These are phyloP conservation scores for Myrmaecium sp. DNA, from an alignment of 2,329 filamentous ascomycete genomes.

Conservation along the genomic window DNA sequence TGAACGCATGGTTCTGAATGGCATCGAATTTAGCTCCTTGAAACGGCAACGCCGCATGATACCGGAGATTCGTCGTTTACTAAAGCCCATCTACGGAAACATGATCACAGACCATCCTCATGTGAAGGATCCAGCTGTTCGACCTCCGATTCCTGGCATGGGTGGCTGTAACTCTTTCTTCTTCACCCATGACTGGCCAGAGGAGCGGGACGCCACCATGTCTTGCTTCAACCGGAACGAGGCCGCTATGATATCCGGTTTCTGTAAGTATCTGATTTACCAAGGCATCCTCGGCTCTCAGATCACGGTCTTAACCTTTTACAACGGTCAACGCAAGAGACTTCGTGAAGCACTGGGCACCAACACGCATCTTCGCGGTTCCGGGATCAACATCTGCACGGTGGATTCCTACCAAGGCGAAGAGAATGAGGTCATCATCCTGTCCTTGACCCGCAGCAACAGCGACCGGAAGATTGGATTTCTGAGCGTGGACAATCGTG, in stretches of 20 bases:
- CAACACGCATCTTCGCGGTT: conserved; percentile 21
- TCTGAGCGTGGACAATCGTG: conserved; percentile 45
- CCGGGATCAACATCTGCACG: conserved; percentile 48
- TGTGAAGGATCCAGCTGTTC: conserved; percentile 29
- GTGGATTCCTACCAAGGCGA: conserved; percentile 87
- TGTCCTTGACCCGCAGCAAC: conserved; percentile 67
- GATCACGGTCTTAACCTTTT: conserved; percentile 76
- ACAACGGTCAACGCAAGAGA: conserved; percentile 62
- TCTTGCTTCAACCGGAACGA: conserved; percentile 57
- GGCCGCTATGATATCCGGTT: conserved; percentile 56
- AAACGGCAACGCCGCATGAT: conserved; percentile 56
- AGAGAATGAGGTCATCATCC: conserved; percentile 67
- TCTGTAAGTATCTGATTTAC: conserved; percentile 53
- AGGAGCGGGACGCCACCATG: conserved; percentile 43
- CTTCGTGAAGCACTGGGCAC: conserved; percentile 35
- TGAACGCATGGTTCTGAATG: conserved; percentile 54
- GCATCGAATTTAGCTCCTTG: conserved; percentile 46
- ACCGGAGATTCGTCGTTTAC: conserved; percentile 45
- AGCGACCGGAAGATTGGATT: conserved; percentile 48
- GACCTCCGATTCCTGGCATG: conserved; percentile 44
- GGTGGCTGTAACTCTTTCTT: conserved; percentile 42
- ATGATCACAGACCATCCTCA: conserved; percentile 40
- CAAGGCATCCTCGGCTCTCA: conserved; percentile 43
- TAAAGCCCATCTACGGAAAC: conserved; percentile 44
- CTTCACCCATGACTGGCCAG: conserved; percentile 47